Conservation (phyloP, 164 flowering plant genomes). For the Brasenia schreberi region DNA sequence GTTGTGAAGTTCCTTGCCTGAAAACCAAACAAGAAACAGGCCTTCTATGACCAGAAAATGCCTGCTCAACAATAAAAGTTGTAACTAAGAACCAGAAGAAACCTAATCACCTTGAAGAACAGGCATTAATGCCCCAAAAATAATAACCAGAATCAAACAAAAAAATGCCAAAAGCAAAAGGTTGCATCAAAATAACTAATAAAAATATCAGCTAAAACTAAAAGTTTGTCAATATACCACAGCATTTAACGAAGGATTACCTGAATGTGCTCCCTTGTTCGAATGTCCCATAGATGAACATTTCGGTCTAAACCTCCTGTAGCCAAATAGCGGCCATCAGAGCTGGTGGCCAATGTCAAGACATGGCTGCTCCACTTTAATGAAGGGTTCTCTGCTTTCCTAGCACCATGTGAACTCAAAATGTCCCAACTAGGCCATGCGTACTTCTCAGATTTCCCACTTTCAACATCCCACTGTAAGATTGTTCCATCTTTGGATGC, state of each 20-base stretch:
- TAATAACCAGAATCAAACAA: neutral
- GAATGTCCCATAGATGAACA: constrained; percentile 93
- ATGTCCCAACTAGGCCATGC: constrained; percentile 61
- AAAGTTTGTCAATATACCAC: neutral
- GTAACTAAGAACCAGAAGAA: too few relatives aligned
- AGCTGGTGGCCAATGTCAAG: constrained; percentile 65
- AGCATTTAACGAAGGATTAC: constrained; percentile 16
- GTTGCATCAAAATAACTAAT: neutral
- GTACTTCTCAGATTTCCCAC: constrained; percentile 66
- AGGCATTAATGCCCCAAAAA: too few relatives aligned
- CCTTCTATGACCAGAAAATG: constrained; percentile 89
- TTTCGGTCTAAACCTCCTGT: constrained; percentile 92
- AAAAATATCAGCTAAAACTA: neutral
- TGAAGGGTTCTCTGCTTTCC: constrained; percentile 52
- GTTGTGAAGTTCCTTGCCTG: constrained; percentile 74
- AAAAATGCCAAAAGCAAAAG: neutral
- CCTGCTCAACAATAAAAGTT: constrained; percentile 26
- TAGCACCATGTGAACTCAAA: constrained; percentile 58
- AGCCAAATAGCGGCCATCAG: constrained; percentile 91
- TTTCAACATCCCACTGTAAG: constrained; percentile 75
- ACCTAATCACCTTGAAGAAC: too few relatives aligned
- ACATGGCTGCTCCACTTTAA: constrained; percentile 60
- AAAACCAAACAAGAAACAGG: constrained; percentile 79
- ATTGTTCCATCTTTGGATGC: constrained; percentile 93
- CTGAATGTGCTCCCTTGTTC: constrained; percentile 76